Evolutionary conservation across 768 basidiomycete species (phyloP).

Genomic region (Gymnopilus dilepis): DNA sequence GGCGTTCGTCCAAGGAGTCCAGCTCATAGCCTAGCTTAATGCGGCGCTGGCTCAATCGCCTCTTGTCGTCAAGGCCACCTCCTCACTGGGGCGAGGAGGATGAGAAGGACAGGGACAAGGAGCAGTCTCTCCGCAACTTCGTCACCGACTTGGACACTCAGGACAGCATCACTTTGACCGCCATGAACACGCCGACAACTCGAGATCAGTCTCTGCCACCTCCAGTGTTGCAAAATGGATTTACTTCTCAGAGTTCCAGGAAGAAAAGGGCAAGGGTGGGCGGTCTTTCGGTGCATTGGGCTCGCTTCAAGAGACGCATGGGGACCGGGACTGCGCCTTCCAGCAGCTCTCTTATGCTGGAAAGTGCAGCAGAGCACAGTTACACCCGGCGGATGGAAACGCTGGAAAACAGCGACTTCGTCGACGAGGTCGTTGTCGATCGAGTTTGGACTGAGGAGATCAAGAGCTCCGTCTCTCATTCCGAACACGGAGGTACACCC

Average conservation of each 20-base stretch:
- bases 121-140: constrained; percentile 13
- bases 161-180: constrained; percentile 6
- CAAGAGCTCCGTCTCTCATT: constrained; percentile 56
- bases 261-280: constrained; percentile 45
- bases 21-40: constrained; percentile 18
- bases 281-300: constrained; percentile 50
- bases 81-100: constrained; percentile 25
- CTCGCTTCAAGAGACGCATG: constrained; percentile 55
- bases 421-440: constrained; percentile 81
- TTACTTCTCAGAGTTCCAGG: constrained; percentile 29
- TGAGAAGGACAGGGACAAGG: constrained; percentile 7
- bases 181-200: constrained; percentile 12
- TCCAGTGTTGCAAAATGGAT: constrained; percentile 43
- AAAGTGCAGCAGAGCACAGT: constrained; percentile 49
- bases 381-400: constrained; percentile 32
- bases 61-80: constrained; percentile 16
- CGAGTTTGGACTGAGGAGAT: constrained; percentile 68
- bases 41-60: constrained; percentile 29
- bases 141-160: constrained; percentile 23
- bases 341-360: constrained; percentile 55
- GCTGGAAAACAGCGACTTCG: constrained; percentile 41
- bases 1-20: background rate
- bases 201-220: constrained; percentile 40
- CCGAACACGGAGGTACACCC: constrained; percentile 52
- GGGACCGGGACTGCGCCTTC: constrained; percentile 63